phyloP scores from a whole-genome alignment of 116 monocot genomes.

The Posidonia oceanica region DNA sequence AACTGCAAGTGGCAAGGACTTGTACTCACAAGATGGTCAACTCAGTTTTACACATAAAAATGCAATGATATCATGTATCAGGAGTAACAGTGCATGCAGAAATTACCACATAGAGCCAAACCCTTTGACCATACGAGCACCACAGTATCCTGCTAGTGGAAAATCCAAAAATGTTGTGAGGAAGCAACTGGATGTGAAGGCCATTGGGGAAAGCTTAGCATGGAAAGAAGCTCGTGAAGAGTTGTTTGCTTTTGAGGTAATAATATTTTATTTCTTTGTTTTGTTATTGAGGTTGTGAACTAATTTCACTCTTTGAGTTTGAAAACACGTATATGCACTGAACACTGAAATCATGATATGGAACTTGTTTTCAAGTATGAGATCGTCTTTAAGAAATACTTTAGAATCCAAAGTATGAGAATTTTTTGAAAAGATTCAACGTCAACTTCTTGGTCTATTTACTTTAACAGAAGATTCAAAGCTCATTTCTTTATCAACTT shows the following conservation, averaged over 20 bases:
- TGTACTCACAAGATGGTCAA: slow-evolving; percentile 12
- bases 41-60: slow-evolving; percentile 27
- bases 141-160: slow-evolving; percentile 32
- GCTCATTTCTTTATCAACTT: too few species aligned
- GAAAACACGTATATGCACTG: too few species aligned
- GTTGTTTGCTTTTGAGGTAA: slow-evolving; percentile 68
- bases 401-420: too few species aligned
- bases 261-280: not conserved
- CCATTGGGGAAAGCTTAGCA: slow-evolving; percentile 42
- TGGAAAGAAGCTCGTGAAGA: slow-evolving; percentile 52
- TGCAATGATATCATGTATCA: slow-evolving; percentile 37
- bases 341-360: not conserved
- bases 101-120: slow-evolving; percentile 38
- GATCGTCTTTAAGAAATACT: not conserved
- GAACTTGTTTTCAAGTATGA: not conserved
- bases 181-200: slow-evolving; percentile 36
- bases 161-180: slow-evolving; percentile 37
- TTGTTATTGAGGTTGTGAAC: too few species aligned
- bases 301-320: too few species aligned
- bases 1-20: slow-evolving; percentile 3
- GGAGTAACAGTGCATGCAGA: slow-evolving; percentile 38
- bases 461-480: not conserved
- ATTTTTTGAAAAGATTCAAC: not conserved
- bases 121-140: slow-evolving; percentile 18
- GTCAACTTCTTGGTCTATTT: not conserved